Conservation (phyloP, 1,284 basidiomycete genomes). For the Chalciporus sp. region DNA sequence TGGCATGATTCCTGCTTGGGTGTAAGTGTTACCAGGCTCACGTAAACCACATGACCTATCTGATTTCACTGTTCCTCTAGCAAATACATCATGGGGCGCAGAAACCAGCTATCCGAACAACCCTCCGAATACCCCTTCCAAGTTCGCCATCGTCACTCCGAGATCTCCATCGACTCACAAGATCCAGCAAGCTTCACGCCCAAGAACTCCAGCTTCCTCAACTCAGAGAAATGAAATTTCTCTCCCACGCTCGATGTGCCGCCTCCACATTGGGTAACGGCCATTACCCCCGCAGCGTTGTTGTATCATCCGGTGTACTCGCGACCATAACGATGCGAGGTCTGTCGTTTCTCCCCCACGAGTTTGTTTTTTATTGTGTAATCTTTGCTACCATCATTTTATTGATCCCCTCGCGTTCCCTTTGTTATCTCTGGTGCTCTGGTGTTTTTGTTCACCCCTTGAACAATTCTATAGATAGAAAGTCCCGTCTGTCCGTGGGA, state of each 20-base stretch:
- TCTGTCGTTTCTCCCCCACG: constrained; percentile 16
- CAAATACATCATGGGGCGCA: constrained; percentile 24
- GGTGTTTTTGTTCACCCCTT: not conserved
- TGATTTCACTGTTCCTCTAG: constrained; percentile 13
- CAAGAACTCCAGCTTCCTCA: constrained; percentile 29
- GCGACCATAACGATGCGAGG: constrained; percentile 19
- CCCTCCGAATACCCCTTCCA: constrained; percentile 31
- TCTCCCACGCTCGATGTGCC: not conserved
- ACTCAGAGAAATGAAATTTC: constrained; percentile 31
- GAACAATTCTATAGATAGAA: not conserved
- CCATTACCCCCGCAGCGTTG: not conserved
- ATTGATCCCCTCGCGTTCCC: not conserved
- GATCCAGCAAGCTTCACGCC: constrained; percentile 27
- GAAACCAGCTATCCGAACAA: constrained; percentile 3
- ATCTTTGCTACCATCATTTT: constrained; percentile 1
- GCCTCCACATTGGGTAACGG: not conserved
- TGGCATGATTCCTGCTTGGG: constrained; percentile 70
- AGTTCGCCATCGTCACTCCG: constrained; percentile 34
- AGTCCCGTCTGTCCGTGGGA: not conserved
- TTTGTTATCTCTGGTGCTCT: not conserved
- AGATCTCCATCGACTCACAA: constrained; percentile 36
- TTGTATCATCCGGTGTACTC: constrained; percentile 13
- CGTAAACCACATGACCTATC: not conserved
- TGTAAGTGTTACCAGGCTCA: constrained; percentile 44
- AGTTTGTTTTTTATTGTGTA: constrained; percentile 32